phyloP scores from a whole-genome alignment of 257 asterid genomes.

The Eustoma russellianum region DNA sequence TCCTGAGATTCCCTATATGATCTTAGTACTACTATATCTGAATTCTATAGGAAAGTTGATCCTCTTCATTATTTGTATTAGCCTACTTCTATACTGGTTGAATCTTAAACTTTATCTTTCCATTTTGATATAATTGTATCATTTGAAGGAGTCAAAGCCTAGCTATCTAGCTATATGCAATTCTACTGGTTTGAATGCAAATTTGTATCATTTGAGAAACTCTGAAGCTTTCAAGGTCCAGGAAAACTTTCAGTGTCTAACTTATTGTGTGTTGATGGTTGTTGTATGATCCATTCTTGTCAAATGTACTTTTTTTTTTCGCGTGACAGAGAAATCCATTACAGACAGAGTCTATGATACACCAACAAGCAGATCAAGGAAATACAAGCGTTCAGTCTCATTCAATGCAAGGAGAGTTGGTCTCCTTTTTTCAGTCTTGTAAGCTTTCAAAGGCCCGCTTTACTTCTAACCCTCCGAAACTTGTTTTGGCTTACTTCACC shows the following conservation, averaged over 20 bases:
- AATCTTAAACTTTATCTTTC: too few relatives aligned
- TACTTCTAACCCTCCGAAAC: too few relatives aligned
- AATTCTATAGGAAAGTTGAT: too few relatives aligned
- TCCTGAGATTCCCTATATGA: too few relatives aligned
- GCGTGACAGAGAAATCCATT: constrained; percentile 36
- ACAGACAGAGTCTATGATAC: constrained; percentile 48
- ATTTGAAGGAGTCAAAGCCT: neutral
- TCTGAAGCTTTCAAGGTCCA: too few relatives aligned
- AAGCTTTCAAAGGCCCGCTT: constrained; percentile 31
- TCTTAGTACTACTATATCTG: neutral
- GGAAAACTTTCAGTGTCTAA: too few relatives aligned
- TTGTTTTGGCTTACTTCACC: too few relatives aligned
- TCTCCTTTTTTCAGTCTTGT: constrained; percentile 80
- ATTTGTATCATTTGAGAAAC: neutral
- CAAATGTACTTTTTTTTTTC: constrained; percentile 12
- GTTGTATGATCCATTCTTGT: constrained; percentile 1
- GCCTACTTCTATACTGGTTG: too few relatives aligned
- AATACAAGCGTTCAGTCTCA: constrained; percentile 78
- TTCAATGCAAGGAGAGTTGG: constrained; percentile 90
- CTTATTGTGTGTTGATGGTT: neutral
- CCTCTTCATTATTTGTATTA: too few relatives aligned
- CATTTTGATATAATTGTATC: too few relatives aligned
- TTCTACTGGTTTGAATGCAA: neutral
- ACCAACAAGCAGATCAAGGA: constrained; percentile 57
- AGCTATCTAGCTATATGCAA: neutral